Conservation (phyloP, 2,329 filamentous ascomycete genomes). For the Xylaria sp. region DNA sequence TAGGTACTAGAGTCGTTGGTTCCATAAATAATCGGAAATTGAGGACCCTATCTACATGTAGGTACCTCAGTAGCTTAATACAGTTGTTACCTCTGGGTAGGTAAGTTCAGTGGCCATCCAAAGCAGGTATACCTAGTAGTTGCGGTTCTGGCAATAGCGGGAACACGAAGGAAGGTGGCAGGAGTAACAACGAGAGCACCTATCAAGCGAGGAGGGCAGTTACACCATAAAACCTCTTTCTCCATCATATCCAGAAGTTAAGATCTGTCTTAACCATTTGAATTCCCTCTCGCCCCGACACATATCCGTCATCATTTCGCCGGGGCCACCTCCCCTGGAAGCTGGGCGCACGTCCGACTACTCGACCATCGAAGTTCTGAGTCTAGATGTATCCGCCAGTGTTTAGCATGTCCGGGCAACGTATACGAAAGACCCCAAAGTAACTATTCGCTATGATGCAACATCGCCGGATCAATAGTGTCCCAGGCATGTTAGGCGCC, state of each 20-base stretch:
- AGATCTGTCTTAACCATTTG: background rate
- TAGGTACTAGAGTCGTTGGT: too few relatives aligned
- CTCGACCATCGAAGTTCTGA: background rate
- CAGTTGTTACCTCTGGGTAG: background rate
- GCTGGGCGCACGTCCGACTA: too few relatives aligned
- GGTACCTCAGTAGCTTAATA: too few relatives aligned
- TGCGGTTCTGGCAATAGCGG: background rate
- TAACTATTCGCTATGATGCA: slow-evolving; percentile 9
- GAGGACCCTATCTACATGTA: too few relatives aligned
- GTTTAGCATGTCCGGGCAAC: background rate
- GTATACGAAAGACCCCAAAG: background rate
- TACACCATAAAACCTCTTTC: background rate
- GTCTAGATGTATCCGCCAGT: background rate
- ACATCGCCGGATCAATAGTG: background rate
- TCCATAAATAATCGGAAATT: too few relatives aligned
- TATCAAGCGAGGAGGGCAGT: too few relatives aligned
- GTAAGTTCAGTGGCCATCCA: background rate
- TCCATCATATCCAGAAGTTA: background rate
- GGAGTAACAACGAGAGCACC: background rate
- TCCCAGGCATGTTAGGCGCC: background rate
- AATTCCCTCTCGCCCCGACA: too few relatives aligned
- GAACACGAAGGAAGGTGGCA: background rate
- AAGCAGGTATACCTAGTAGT: background rate
- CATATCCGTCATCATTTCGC: too few relatives aligned
- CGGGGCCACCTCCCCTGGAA: too few relatives aligned